A percentile compares a stretch with the other conserved stretches of the same genome.
Conservation (phyloP, 2,329 filamentous ascomycete genomes). For the Botrytis squamosa region DNA sequence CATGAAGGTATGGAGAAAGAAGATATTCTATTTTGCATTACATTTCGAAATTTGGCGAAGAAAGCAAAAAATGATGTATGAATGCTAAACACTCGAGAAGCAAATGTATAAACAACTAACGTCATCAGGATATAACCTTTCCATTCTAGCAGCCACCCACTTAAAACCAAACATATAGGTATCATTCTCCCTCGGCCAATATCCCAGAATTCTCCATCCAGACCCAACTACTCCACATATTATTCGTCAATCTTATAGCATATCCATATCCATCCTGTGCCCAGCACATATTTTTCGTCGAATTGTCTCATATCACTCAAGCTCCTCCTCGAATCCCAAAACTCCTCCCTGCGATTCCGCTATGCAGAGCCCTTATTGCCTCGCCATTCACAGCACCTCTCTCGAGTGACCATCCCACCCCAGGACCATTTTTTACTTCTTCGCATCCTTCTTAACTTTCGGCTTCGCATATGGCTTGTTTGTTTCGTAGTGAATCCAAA, state of each 20-base stretch:
- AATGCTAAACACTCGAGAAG: neutral
- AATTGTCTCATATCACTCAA: neutral
- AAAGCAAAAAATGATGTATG: neutral
- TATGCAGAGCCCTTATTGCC: too few relatives aligned
- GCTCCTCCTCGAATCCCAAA: neutral
- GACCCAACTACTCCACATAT: neutral
- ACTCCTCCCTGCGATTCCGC: neutral
- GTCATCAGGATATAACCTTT: neutral
- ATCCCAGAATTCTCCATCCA: neutral
- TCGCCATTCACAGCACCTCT: neutral
- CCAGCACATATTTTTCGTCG: conserved; percentile 9
- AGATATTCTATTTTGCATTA: neutral
- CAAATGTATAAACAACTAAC: neutral
- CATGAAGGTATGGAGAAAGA: neutral
- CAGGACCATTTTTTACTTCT: neutral
- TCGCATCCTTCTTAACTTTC: conserved; percentile 33
- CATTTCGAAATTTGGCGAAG: neutral
- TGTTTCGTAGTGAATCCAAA: conserved; percentile 36
- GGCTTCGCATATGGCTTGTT: conserved; percentile 37
- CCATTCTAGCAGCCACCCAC: neutral
- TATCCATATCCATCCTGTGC: neutral
- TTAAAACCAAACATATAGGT: neutral
- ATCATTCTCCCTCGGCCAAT: neutral
- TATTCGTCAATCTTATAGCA: neutral
- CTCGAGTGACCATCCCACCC: neutral